Percentiles rank a stretch among this genome's conserved stretches.
These are phyloP conservation scores for Neurospora pannonica DNA, from an alignment of 495 filamentous ascomycete species.

Conservation along the genomic window DNA sequence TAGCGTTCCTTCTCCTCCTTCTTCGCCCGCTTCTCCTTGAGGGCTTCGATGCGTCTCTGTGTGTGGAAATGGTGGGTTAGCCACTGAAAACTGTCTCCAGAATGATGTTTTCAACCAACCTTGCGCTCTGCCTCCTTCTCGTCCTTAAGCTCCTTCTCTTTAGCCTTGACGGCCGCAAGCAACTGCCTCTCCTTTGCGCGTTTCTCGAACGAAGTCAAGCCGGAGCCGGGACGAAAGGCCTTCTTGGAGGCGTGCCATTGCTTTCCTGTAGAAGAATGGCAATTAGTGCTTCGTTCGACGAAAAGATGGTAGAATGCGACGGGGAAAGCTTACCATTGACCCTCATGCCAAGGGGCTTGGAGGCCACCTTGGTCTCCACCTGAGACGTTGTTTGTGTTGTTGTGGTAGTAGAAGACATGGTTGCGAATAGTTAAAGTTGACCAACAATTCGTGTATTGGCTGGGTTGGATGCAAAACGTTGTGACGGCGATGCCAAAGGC, in stretches of 20 bases:
- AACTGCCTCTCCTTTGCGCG: constrained; percentile 56
- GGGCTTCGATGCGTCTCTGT: constrained; percentile 64
- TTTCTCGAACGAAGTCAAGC: constrained; percentile 68
- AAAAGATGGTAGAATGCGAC: background rate
- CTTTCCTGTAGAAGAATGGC: constrained; percentile 56
- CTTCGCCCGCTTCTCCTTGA: constrained; percentile 71
- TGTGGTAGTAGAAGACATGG: constrained; percentile 12
- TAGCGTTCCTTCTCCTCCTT: constrained; percentile 93
- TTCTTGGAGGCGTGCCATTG: constrained; percentile 80
- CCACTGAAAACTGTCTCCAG: background rate
- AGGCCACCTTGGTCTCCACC: constrained; percentile 4
- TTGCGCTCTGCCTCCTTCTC: constrained; percentile 85
- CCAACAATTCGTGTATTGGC: background rate
- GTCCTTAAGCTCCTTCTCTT: constrained; percentile 89
- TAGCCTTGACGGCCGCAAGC: constrained; percentile 67
- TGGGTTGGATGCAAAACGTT: background rate
- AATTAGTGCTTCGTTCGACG: constrained; percentile 2
- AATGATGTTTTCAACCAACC: constrained; percentile 36
- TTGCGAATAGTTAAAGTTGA: background rate
- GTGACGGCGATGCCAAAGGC: background rate
- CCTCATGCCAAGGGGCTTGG: constrained; percentile 45
- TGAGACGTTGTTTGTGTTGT: constrained; percentile 1
- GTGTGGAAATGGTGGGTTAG: constrained; percentile 3
- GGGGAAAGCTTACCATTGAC: constrained; percentile 47
- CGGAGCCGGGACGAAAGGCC: constrained; percentile 76